Percentiles rank a stretch among this genome's conserved stretches.
phyloP scores from a whole-genome alignment of 2,329 filamentous ascomycete genomes.

The Trichoderma arundinaceum region DNA sequence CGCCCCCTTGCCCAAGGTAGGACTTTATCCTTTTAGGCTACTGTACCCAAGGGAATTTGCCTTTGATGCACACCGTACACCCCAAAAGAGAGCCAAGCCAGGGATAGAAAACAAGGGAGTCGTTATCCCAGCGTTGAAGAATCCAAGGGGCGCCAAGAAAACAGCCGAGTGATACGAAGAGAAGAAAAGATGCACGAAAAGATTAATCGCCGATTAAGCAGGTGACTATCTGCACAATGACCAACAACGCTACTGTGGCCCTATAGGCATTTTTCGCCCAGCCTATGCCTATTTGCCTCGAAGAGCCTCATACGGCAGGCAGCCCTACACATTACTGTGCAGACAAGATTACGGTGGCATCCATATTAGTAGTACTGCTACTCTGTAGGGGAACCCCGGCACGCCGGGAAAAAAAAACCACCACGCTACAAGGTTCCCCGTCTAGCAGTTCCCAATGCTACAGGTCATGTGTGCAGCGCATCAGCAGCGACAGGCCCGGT shows the following conservation, averaged over 20 bases:
- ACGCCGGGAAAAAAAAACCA: neutral
- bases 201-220: too few species aligned
- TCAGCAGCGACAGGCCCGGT: conserved; percentile 6
- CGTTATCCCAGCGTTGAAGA: neutral
- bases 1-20: conserved; percentile 1
- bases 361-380: neutral
- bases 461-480: conserved; percentile 16
- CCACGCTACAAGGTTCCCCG: conserved; percentile 14
- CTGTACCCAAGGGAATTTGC: neutral
- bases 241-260: neutral
- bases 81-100: neutral
- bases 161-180: neutral
- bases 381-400: neutral
- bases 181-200: neutral
- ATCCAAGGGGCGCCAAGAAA: neutral
- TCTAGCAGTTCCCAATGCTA: conserved; percentile 3
- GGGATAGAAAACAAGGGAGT: neutral
- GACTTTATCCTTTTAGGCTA: neutral
- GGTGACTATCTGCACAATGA: neutral
- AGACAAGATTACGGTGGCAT: neutral
- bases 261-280: neutral
- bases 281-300: conserved; percentile 2
- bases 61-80: neutral
- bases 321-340: conserved; percentile 1
- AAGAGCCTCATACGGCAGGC: conserved; percentile 18